Evolutionary conservation across 768 basidiomycete genomes (phyloP).

Genomic region (Calocybe cyanea): DNA sequence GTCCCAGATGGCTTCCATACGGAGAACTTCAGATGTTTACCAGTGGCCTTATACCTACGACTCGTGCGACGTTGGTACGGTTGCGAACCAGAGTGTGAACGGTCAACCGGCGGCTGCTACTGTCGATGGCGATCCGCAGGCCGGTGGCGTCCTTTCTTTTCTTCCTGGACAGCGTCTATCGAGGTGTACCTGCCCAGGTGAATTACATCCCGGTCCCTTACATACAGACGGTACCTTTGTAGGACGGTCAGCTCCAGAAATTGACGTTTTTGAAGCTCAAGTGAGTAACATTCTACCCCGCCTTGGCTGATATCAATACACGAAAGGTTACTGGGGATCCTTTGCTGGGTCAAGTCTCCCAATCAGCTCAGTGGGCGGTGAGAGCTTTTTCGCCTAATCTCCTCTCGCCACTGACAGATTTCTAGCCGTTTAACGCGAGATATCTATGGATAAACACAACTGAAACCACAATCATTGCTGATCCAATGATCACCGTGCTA

Average conservation of each 20-base stretch:
- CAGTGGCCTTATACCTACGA: constrained; percentile 85
- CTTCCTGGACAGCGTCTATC: neutral
- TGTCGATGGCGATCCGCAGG: constrained; percentile 48
- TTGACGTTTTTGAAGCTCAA: constrained; percentile 79
- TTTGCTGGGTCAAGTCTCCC: constrained; percentile 53
- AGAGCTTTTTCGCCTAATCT: constrained; percentile 61
- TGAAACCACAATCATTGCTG: constrained; percentile 51
- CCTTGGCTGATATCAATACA: constrained; percentile 36
- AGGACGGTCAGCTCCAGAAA: constrained; percentile 78
- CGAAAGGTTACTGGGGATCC: constrained; percentile 29
- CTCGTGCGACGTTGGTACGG: constrained; percentile 74
- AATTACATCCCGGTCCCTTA: constrained; percentile 78
- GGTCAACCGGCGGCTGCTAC: constrained; percentile 56
- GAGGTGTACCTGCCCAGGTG: constrained; percentile 73
- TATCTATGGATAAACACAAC: constrained; percentile 32
- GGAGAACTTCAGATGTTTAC: constrained; percentile 40
- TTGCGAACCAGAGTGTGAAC: constrained; percentile 62
- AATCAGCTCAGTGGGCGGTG: constrained; percentile 77
- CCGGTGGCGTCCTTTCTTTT: constrained; percentile 45
- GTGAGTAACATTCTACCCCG: constrained; percentile 42
- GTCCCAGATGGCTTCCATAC: neutral
- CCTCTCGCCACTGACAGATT: constrained; percentile 40
- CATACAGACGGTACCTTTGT: constrained; percentile 46
- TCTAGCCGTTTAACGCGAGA: constrained; percentile 28
- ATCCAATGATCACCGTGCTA: constrained; percentile 33